Evolutionary conservation across 2,329 filamentous ascomycete genomes (phyloP), one percentile per base, ranked within the genome.

Genomic region (Fonsecaea pugnacius): DNA sequence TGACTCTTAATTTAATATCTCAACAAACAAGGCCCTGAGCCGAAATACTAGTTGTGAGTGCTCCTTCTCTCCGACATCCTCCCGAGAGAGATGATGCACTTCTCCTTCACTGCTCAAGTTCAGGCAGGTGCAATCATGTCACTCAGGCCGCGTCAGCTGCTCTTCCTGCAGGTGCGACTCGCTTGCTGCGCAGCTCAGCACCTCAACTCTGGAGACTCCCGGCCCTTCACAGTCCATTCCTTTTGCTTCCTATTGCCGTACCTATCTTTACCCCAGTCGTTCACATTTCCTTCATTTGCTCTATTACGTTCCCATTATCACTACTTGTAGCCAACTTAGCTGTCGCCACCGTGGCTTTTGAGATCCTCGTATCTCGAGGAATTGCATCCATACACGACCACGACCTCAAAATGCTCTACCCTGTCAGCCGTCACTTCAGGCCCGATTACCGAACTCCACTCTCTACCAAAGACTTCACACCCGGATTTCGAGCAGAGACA

Each of bases 291-390:
- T 60, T 43, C 58, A 21, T 58, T 52, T 54, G 14, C 18, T 51
- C 43, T 56, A 14, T 58, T 48, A 53, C 59, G 51, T 57, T 50
- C 52, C 21, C 63, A 62, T 54, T 54, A 46, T 60, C 35, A 54
- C 48, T 60, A 43, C 48, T 53, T 48, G 18, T 24, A 27, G 38
- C 56, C 58, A 56, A 40, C 58, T 59, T 64, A 65, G 58, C 51
- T 59, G 30, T 38, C 54, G 54, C 24, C 66, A 64, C 33, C 58
- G 50, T 66, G 64, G 66, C 66, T 62, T 61, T 52, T 60, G 66
- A 66, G 50, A 68, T 68, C 61, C 60, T 64, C 51, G 61, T 68
- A 4, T 68, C 61, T 56, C 66, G 66, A 58, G 63, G 62, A 24
- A 65, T 66, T 46, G 64, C 66, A 24, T 61, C 62, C 40, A 35